A percentile compares a stretch with the other conserved stretches of the same genome.
Conservation (phyloP, 2,329 filamentous ascomycete species). For the Knufia fluminis region DNA sequence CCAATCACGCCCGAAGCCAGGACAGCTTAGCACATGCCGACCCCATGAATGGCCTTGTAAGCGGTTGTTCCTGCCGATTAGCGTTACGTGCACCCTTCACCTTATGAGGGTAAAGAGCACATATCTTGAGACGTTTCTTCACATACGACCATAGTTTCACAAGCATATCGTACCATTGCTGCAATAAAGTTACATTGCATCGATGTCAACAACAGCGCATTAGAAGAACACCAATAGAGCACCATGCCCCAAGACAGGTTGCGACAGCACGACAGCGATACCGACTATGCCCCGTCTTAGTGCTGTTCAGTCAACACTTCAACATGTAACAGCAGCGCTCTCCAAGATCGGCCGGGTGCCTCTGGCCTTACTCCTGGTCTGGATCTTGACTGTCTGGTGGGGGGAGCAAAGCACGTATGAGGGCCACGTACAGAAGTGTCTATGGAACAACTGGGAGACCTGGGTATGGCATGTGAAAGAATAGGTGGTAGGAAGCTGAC, state of each 20-base stretch:
- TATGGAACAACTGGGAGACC: slow-evolving; percentile 82
- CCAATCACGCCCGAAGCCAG: background rate
- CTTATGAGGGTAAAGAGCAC: too few relatives aligned
- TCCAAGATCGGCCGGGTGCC: slow-evolving; percentile 34
- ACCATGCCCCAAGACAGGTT: background rate
- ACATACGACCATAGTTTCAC: too few relatives aligned
- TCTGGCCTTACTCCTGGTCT: slow-evolving; percentile 60
- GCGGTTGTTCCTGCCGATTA: too few relatives aligned
- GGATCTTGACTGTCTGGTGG: slow-evolving; percentile 71
- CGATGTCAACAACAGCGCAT: background rate
- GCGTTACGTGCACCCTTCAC: too few relatives aligned
- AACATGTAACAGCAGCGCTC: background rate
- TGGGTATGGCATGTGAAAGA: slow-evolving; percentile 54
- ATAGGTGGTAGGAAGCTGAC: slow-evolving; percentile 9
- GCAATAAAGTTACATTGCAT: background rate
- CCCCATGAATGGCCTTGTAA: background rate
- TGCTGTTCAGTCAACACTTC: background rate
- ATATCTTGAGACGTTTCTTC: too few relatives aligned
- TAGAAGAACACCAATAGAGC: background rate
- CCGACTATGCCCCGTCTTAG: slow-evolving; percentile 1
- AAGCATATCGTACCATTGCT: background rate
- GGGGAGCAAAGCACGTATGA: slow-evolving; percentile 74
- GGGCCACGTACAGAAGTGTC: slow-evolving; percentile 59
- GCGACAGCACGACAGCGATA: background rate
- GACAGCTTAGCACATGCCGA: background rate